Evolutionary conservation across 2,329 filamentous ascomycete species (phyloP).

Genomic region (Aspergillus tanneri): DNA sequence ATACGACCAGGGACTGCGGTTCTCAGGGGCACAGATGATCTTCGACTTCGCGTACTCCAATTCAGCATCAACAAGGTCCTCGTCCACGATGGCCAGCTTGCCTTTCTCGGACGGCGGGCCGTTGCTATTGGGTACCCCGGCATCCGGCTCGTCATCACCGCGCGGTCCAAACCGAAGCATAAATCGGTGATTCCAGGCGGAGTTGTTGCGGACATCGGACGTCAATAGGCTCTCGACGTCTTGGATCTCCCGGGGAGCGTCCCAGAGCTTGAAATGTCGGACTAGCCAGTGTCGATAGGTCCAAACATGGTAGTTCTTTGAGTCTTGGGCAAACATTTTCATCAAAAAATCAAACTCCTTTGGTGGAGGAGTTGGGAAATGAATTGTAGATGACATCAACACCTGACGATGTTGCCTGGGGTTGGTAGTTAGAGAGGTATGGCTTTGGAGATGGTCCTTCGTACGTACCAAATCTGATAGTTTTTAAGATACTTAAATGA

Average conservation of each 20-base stretch:
- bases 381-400: constrained; percentile 48
- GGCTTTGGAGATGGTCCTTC: too few relatives aligned
- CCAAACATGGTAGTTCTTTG: constrained; percentile 99
- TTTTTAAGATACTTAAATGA: constrained; percentile 88
- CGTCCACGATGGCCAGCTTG: constrained; percentile 51
- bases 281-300: constrained; percentile 83
- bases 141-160: constrained; percentile 39
- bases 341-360: constrained; percentile 74
- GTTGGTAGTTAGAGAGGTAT: constrained; percentile 2
- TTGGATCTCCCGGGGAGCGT: constrained; percentile 61
- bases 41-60: constrained; percentile 70
- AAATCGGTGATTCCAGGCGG: constrained; percentile 95
- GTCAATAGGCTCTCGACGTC: constrained; percentile 71
- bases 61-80: constrained; percentile 69
- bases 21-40: constrained; percentile 80
- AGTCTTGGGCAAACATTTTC: constrained; percentile 77
- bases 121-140: constrained; percentile 35
- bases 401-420: constrained; percentile 60
- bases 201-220: constrained; percentile 89
- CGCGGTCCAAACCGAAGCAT: constrained; percentile 78
- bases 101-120: constrained; percentile 28
- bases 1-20: constrained; percentile 94
- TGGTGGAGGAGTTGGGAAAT: constrained; percentile 57
- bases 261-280: constrained; percentile 60
- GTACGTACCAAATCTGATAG: constrained; percentile 84